These are phyloP conservation scores for Tuber borchii DNA, from an alignment of 495 filamentous ascomycete genomes.

Conservation along the genomic window DNA sequence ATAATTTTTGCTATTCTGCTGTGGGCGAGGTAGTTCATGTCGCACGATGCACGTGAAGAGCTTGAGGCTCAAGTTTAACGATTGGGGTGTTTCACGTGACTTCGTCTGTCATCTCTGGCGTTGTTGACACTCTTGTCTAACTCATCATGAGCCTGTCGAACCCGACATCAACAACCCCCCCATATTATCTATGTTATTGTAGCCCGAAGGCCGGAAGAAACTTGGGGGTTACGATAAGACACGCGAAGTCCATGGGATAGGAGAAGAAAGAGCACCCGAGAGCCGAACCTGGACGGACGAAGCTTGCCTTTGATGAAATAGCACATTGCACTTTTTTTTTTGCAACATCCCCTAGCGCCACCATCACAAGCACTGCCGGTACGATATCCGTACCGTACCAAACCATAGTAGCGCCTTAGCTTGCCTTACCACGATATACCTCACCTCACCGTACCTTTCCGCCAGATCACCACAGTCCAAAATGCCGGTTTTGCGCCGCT, in stretches of 20 bases:
- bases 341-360: background rate
- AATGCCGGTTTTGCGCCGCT: slow-evolving; percentile 40
- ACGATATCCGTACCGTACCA: background rate
- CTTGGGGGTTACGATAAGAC: background rate
- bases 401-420: background rate
- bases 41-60: background rate
- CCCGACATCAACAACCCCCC: background rate
- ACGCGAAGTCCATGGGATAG: background rate
- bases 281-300: background rate
- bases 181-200: background rate
- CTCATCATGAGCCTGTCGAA: background rate
- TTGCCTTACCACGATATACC: background rate
- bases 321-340: background rate
- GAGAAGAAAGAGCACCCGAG: background rate
- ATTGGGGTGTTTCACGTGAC: background rate
- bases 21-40: background rate
- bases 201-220: background rate
- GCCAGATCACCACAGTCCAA: background rate
- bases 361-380: background rate
- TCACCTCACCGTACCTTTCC: background rate
- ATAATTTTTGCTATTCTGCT: background rate
- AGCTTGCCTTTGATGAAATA: background rate
- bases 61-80: background rate
- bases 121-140: background rate
- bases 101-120: background rate